Conservation (phyloP, 306 rosid genomes). For the Glycine soja region DNA sequence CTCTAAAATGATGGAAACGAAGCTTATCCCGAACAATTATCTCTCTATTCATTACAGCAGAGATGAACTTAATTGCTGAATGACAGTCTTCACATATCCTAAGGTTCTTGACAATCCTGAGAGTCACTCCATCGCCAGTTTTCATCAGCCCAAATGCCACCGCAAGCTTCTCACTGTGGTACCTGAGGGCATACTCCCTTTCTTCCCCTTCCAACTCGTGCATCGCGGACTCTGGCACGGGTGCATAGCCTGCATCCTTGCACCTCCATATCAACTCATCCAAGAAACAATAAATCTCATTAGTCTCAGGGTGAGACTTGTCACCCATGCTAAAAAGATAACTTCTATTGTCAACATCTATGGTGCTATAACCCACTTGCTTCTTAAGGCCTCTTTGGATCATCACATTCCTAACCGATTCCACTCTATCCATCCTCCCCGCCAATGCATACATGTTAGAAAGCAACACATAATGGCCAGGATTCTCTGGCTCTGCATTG, state of each 20-base stretch:
- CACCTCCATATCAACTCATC: slow-evolving; percentile 75
- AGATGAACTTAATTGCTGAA: slow-evolving; percentile 76
- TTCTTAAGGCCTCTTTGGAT: slow-evolving; percentile 68
- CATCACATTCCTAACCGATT: slow-evolving; percentile 74
- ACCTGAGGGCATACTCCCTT: slow-evolving; percentile 85
- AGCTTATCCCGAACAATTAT: slow-evolving; percentile 82
- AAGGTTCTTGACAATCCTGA: slow-evolving; percentile 87
- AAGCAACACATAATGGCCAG: slow-evolving; percentile 86
- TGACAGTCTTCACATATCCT: slow-evolving; percentile 95
- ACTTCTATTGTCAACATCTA: slow-evolving; percentile 62
- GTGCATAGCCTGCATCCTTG: slow-evolving; percentile 73
- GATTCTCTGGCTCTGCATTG: slow-evolving; percentile 81
- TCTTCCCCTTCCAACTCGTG: slow-evolving; percentile 96
- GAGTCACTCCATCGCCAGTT: slow-evolving; percentile 58
- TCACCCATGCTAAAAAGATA: slow-evolving; percentile 83
- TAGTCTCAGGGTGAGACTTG: slow-evolving; percentile 66
- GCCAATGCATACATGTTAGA: slow-evolving; percentile 84
- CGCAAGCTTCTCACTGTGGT: slow-evolving; percentile 95
- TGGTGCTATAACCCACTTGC: slow-evolving; percentile 83
- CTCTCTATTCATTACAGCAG: slow-evolving; percentile 69
- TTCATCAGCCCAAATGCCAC: slow-evolving; percentile 83
- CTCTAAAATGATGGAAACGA: slow-evolving; percentile 82
- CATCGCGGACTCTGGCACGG: slow-evolving; percentile 64
- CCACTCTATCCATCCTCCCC: slow-evolving; percentile 85
- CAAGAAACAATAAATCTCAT: slow-evolving; percentile 61